Conservation (phyloP, 2,329 filamentous ascomycete species). For the Monosporascus sp. region DNA sequence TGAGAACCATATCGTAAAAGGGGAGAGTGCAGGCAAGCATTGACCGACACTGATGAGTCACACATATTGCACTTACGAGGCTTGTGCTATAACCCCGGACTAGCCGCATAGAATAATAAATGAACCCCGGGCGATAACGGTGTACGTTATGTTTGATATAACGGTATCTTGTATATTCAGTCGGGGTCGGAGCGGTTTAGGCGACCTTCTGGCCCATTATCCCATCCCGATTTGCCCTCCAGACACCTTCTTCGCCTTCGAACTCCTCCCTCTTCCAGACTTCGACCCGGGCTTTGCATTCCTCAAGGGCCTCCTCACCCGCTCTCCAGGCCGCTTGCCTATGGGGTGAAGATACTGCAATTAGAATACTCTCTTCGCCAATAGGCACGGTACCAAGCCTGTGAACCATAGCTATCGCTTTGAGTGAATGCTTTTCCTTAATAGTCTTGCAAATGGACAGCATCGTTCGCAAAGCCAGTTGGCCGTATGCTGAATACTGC, state of each 20-base stretch:
- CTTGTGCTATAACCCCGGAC: too few species aligned
- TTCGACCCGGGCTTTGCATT: conserved; percentile 82
- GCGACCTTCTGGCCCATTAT: conserved; percentile 46
- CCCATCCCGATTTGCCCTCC: conserved; percentile 83
- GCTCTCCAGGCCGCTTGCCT: conserved; percentile 80
- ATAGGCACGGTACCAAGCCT: conserved; percentile 81
- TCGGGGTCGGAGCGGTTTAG: conserved; percentile 4
- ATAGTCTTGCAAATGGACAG: conserved; percentile 56
- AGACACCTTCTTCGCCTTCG: conserved; percentile 69
- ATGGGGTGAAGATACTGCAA: conserved; percentile 80
- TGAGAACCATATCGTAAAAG: too few species aligned
- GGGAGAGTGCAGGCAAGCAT: too few species aligned
- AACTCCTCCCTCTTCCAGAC: conserved; percentile 95
- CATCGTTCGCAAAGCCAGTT: conserved; percentile 66
- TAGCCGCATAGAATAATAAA: too few species aligned
- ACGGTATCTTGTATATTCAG: too few species aligned
- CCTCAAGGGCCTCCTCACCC: conserved; percentile 83
- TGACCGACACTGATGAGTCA: too few species aligned
- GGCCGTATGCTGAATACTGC: conserved; percentile 68
- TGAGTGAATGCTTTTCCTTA: conserved; percentile 56
- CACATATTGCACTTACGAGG: too few species aligned
- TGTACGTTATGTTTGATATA: too few species aligned
- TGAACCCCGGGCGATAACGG: too few species aligned
- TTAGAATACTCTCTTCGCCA: conserved; percentile 88
- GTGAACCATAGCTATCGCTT: conserved; percentile 75